These are phyloP conservation scores for Carex myosuroides DNA, from an alignment of 176 grass and related monocot species.

Conservation along the genomic window DNA sequence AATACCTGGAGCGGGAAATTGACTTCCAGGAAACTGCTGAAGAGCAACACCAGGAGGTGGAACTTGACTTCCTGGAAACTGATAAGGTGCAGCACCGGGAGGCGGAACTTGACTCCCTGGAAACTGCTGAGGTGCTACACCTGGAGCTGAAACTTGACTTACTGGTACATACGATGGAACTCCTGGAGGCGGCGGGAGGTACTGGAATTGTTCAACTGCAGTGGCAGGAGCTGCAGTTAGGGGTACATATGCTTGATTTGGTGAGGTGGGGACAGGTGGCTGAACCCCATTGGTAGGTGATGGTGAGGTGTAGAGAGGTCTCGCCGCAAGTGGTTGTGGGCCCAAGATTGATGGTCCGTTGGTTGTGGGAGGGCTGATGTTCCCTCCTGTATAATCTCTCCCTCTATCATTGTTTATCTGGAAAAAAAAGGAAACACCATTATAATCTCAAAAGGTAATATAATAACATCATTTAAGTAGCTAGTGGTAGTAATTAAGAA, in stretches of 20 bases:
- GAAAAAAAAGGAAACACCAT: slow-evolving; percentile 14
- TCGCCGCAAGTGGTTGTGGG: background rate
- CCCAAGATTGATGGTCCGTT: slow-evolving; percentile 69
- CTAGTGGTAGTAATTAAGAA: background rate
- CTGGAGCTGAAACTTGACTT: slow-evolving; percentile 33
- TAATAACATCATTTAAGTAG: background rate
- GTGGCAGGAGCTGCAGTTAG: slow-evolving; percentile 7
- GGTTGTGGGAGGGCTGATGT: slow-evolving; percentile 23
- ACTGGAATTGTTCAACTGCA: slow-evolving; percentile 29
- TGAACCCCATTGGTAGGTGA: slow-evolving; percentile 16
- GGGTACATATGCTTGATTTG: slow-evolving; percentile 12
- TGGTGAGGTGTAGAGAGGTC: slow-evolving; percentile 24
- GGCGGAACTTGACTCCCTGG: slow-evolving; percentile 1
- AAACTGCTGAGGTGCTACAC: slow-evolving; percentile 27
- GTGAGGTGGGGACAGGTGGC: slow-evolving; percentile 9
- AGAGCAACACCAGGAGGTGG: slow-evolving; percentile 29
- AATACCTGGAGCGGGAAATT: slow-evolving; percentile 28
- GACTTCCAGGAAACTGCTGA: slow-evolving; percentile 38
- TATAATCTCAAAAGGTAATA: background rate
- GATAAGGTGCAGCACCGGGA: slow-evolving; percentile 24
- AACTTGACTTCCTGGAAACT: slow-evolving; percentile 28
- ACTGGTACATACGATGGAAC: slow-evolving; percentile 22
- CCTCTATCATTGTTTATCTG: slow-evolving; percentile 79
- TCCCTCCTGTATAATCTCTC: slow-evolving; percentile 65
- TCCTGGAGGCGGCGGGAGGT: slow-evolving; percentile 15